These are phyloP conservation scores for Dryas integrifolia DNA, from an alignment of 331 rosid species.

Conservation along the genomic window DNA sequence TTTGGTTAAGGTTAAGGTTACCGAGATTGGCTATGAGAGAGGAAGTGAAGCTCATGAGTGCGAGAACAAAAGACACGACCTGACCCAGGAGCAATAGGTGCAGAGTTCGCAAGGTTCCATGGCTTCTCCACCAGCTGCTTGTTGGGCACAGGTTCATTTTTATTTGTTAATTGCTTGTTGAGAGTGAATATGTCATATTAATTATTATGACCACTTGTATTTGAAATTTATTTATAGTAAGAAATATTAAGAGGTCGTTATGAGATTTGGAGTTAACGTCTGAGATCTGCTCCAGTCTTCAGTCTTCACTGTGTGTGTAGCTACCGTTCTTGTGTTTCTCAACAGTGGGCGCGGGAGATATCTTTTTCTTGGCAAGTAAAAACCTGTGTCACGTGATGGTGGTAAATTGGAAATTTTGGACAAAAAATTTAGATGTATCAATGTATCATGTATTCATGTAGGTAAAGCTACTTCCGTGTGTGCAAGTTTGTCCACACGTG, in stretches of 20 bases:
- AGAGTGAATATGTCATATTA: not conserved
- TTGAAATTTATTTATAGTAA: no score
- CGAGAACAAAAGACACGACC: conserved; percentile 44
- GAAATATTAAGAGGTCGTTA: no score
- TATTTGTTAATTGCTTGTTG: not conserved
- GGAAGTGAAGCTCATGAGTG: conserved; percentile 53
- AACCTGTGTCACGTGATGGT: no score
- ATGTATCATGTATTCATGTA: no score
- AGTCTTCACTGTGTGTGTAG: not conserved
- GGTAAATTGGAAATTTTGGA: no score
- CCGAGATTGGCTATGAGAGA: conserved; percentile 55
- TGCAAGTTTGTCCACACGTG: no score
- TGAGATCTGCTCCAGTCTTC: no score
- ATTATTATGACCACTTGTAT: not conserved
- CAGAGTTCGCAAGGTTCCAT: conserved; percentile 24
- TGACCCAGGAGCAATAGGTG: conserved; percentile 54
- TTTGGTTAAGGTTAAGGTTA: conserved; percentile 12
- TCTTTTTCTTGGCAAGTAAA: no score
- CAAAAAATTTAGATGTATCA: no score
- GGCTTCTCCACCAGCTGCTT: conserved; percentile 32
- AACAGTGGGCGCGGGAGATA: not conserved
- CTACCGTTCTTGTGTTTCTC: conserved; percentile 36
- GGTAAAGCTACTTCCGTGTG: no score
- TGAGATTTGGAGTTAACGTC: no score
- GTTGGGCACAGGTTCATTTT: conserved; percentile 29